A percentile compares a stretch with the other conserved stretches of the same genome.
Conservation (phyloP, 2,329 filamentous ascomycete genomes). For the Sclerotinia glacialis region DNA sequence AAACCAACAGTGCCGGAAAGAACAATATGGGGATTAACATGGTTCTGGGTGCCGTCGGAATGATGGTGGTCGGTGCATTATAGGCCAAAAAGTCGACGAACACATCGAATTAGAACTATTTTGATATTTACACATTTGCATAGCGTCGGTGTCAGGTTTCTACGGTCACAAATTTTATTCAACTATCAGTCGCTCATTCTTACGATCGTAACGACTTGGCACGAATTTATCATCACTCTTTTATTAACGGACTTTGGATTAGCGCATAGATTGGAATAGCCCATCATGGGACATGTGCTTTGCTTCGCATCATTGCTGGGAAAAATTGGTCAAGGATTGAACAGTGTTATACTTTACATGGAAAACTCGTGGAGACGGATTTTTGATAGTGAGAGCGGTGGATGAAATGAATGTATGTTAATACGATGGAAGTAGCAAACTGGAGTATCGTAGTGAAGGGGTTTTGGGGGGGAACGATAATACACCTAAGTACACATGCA, state of each 20-base stretch:
- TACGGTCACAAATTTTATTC: slow-evolving; percentile 20
- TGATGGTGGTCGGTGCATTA: slow-evolving; percentile 28
- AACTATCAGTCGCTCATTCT: slow-evolving; percentile 23
- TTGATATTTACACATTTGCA: slow-evolving; percentile 25
- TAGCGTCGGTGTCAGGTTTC: slow-evolving; percentile 19
- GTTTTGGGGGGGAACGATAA: not conserved
- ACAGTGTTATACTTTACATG: not conserved
- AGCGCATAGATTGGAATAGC: slow-evolving; percentile 22
- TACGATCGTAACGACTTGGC: slow-evolving; percentile 22
- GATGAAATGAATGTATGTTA: not conserved
- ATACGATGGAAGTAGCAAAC: not conserved
- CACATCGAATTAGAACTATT: slow-evolving; percentile 9
- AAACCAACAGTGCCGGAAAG: slow-evolving; percentile 29
- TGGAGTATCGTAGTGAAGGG: not conserved
- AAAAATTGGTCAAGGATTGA: not conserved
- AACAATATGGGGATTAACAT: slow-evolving; percentile 27
- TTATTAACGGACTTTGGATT: slow-evolving; percentile 18
- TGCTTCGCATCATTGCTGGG: slow-evolving; percentile 18
- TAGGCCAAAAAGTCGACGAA: slow-evolving; percentile 21
- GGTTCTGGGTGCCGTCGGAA: slow-evolving; percentile 31
- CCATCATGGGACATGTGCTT: slow-evolving; percentile 11
- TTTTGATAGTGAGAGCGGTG: not conserved
- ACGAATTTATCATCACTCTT: slow-evolving; percentile 19
- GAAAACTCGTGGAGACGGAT: not conserved
- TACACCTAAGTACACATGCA: not conserved